Percentiles rank a stretch among this genome's conserved stretches.
phyloP scores from a whole-genome alignment of 345 rosid species.

The Populus alba region DNA sequence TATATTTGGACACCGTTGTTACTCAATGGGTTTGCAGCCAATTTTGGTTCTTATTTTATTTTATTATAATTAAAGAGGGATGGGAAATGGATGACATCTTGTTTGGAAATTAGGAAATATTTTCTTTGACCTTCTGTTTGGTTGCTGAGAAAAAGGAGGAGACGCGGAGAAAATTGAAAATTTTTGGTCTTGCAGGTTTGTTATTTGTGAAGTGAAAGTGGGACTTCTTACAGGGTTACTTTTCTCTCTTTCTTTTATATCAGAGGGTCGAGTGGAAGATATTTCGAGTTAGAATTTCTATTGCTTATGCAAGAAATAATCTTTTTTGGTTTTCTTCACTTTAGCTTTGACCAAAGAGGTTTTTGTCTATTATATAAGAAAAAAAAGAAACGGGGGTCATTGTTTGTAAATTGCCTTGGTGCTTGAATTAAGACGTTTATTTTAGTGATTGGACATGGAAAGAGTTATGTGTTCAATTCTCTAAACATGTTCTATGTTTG shows the following conservation, averaged over 20 bases:
- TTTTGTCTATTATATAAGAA: background rate
- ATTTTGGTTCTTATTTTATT: background rate
- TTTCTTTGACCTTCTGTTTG: background rate
- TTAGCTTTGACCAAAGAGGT: background rate
- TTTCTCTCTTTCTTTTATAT: background rate
- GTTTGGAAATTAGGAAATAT: background rate
- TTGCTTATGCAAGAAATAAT: background rate
- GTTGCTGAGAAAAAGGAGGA: conserved; percentile 12
- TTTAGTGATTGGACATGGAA: background rate
- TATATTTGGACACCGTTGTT: background rate
- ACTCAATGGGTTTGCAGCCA: background rate
- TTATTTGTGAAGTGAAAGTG: background rate
- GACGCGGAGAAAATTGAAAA: background rate
- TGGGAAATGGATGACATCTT: too few relatives aligned
- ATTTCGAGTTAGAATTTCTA: background rate
- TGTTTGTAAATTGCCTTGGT: background rate
- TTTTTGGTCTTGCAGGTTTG: background rate
- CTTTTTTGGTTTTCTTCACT: background rate
- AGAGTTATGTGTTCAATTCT: background rate
- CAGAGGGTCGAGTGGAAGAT: background rate
- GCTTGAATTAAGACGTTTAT: background rate
- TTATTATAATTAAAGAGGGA: background rate
- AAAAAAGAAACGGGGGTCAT: background rate
- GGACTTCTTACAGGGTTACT: background rate
- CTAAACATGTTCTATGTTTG: background rate